Percentiles rank a stretch among this genome's conserved stretches.
These are phyloP conservation scores for Fomitopsis pulvina DNA, from an alignment of 768 basidiomycete genomes.

Conservation along the genomic window DNA sequence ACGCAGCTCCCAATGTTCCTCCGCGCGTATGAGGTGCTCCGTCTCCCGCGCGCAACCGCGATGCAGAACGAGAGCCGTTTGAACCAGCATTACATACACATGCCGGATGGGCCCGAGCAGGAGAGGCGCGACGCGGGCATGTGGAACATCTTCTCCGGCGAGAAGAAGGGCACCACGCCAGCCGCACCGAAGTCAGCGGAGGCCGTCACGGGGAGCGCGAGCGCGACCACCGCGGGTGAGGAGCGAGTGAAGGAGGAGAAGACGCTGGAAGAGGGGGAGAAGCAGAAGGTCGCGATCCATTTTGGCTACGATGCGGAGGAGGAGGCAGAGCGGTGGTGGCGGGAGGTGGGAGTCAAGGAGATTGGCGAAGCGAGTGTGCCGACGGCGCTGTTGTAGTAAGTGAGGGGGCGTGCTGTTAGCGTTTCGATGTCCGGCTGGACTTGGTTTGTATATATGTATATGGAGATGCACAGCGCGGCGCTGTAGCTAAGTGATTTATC, in stretches of 20 bases:
- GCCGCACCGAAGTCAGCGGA: slow-evolving; percentile 36
- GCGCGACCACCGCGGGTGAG: slow-evolving; percentile 8
- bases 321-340: slow-evolving; percentile 47
- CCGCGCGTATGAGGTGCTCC: slow-evolving; percentile 45
- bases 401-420: too few relatives aligned
- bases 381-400: too few relatives aligned
- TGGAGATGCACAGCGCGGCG: too few relatives aligned
- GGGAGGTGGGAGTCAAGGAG: slow-evolving; percentile 21
- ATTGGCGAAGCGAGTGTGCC: background rate
- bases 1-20: slow-evolving; percentile 40
- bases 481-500: too few relatives aligned
- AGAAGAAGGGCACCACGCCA: background rate
- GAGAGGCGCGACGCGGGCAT: slow-evolving; percentile 43
- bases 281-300: slow-evolving; percentile 39
- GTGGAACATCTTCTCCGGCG: slow-evolving; percentile 18
- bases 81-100: slow-evolving; percentile 51
- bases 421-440: too few relatives aligned
- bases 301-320: slow-evolving; percentile 51
- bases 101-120: slow-evolving; percentile 49
- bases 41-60: slow-evolving; percentile 39
- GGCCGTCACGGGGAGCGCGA: slow-evolving; percentile 19
- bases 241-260: slow-evolving; percentile 20
- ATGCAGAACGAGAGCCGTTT: slow-evolving; percentile 43
- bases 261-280: slow-evolving; percentile 54
- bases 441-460: too few relatives aligned